A percentile compares a stretch with the other conserved stretches of the same genome.
Conservation (phyloP, 2,329 filamentous ascomycete species). For the Laburnicola sp. region DNA sequence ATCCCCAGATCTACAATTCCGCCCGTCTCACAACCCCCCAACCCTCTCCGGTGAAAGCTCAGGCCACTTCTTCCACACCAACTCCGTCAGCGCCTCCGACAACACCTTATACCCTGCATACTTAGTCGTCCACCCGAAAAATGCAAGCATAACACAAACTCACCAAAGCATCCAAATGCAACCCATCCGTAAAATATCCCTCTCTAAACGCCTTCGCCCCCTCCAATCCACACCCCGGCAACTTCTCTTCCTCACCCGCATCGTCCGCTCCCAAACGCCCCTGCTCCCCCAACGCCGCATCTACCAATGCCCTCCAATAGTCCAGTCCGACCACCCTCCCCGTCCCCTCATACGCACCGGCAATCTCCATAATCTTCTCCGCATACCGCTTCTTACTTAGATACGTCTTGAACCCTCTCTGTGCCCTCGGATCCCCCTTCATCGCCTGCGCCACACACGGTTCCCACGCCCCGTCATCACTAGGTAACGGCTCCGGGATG, state of each 20-base stretch:
- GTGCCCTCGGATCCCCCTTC: conserved; percentile 15
- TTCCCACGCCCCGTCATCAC: conserved; percentile 8
- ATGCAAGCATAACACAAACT: background rate
- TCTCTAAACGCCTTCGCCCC: conserved; percentile 35
- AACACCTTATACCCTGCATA: conserved; percentile 33
- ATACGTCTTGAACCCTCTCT: conserved; percentile 38
- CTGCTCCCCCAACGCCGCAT: conserved; percentile 29
- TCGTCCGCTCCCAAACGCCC: conserved; percentile 10
- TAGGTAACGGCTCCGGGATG: conserved; percentile 14
- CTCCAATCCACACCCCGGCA: conserved; percentile 43
- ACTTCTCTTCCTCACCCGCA: conserved; percentile 30
- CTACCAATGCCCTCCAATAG: conserved; percentile 38
- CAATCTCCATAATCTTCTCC: conserved; percentile 44
- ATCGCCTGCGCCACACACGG: conserved; percentile 8
- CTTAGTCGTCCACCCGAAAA: background rate
- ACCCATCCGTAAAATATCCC: conserved; percentile 44
- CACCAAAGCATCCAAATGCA: conserved; percentile 42
- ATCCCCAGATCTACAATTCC: background rate
- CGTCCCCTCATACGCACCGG: conserved; percentile 37
- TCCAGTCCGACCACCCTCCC: conserved; percentile 39
- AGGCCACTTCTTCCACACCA: conserved; percentile 36
- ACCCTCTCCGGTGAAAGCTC: conserved; percentile 30
- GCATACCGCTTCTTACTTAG: conserved; percentile 46
- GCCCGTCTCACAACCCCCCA: conserved; percentile 2
- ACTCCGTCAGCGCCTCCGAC: conserved; percentile 24